phyloP scores from a whole-genome alignment of 1,284 basidiomycete species.

The Fistulinella cinereoalba region DNA sequence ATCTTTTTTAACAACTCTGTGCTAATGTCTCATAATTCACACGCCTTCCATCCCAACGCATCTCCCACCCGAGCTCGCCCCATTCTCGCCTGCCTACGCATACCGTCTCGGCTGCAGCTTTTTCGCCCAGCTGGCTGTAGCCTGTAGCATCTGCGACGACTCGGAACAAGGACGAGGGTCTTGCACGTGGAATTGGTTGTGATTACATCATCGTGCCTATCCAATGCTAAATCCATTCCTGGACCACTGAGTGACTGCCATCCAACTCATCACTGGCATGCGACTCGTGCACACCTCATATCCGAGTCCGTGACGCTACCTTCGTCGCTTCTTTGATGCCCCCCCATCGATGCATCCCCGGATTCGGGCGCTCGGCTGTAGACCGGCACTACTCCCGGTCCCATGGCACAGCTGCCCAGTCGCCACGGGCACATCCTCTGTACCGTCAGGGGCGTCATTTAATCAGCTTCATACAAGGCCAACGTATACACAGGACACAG shows the following conservation, averaged over 20 bases:
- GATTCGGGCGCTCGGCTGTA: constrained; percentile 16
- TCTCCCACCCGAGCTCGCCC: constrained; percentile 3
- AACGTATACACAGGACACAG: not conserved
- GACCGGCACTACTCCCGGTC: constrained; percentile 9
- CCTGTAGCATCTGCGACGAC: no score
- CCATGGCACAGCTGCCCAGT: no score
- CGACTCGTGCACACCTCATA: constrained; percentile 16
- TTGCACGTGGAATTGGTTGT: constrained; percentile 27
- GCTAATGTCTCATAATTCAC: constrained; percentile 28
- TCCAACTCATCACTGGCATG: no score
- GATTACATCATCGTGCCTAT: constrained; percentile 30
- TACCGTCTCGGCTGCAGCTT: no score
- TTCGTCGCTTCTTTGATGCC: not conserved
- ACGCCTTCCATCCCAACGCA: constrained; percentile 25
- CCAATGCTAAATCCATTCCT: constrained; percentile 21
- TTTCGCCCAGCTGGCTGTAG: no score
- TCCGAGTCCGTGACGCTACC: no score
- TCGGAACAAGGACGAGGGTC: no score
- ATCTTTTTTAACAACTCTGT: constrained; percentile 36
- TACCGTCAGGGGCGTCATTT: not conserved
- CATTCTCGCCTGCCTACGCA: no score
- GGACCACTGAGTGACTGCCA: no score
- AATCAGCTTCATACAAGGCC: not conserved
- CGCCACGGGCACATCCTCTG: not conserved
- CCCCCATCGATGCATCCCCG: constrained; percentile 1